Conservation (phyloP, 495 filamentous ascomycete genomes). For the Staphylotrichum longicolle region DNA sequence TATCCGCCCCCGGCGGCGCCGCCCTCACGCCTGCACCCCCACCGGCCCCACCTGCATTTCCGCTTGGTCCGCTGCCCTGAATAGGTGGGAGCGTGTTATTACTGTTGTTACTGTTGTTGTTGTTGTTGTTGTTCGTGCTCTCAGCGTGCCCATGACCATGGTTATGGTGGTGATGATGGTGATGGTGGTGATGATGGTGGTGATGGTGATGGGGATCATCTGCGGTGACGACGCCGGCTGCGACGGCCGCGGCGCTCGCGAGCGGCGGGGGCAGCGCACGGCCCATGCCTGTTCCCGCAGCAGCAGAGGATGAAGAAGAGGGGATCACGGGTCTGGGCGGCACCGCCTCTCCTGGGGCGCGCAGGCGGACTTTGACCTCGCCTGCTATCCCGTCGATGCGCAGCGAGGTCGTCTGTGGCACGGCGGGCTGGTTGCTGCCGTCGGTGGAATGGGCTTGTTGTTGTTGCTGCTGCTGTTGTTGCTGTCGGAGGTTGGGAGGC, state of each 20-base stretch:
- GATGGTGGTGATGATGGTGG: background rate
- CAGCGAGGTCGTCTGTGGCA: conserved; percentile 25
- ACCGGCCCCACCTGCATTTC: background rate
- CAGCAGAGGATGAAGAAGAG: background rate
- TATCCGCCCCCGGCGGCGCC: background rate
- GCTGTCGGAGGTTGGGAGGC: conserved; percentile 28
- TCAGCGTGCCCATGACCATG: no score
- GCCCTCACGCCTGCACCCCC: background rate
- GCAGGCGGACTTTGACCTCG: conserved; percentile 46
- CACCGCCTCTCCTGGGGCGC: conserved; percentile 16
- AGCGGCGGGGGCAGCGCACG: conserved; percentile 10
- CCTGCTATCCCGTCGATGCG: conserved; percentile 46
- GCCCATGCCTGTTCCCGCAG: background rate
- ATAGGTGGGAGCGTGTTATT: conserved; percentile 29
- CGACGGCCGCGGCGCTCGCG: conserved; percentile 2
- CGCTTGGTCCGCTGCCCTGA: conserved; percentile 1
- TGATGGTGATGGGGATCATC: background rate
- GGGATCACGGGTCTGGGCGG: background rate
- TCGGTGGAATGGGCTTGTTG: background rate
- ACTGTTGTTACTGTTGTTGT: background rate
- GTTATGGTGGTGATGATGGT: no score
- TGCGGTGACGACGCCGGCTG: background rate
- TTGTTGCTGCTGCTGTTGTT: conserved; percentile 1
- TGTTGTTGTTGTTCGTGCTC: background rate
- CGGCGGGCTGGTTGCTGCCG: conserved; percentile 3